These are phyloP conservation scores for Physcomitrellopsis africana DNA, from an alignment of 225 moss, liverwort and hornwort genomes.

Conservation along the genomic window DNA sequence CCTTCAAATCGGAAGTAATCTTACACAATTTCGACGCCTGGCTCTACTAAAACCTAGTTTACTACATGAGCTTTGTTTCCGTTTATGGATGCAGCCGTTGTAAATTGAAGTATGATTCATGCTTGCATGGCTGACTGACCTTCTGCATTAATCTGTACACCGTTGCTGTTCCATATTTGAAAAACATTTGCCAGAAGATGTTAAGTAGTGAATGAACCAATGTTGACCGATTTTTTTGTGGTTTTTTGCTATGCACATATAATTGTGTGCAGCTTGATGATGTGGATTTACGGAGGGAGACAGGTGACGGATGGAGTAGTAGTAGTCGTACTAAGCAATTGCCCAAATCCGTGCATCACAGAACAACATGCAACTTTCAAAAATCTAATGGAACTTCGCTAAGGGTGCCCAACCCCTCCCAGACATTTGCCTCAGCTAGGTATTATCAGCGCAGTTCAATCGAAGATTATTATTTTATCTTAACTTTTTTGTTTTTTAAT, in stretches of 20 bases:
- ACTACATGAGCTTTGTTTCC: too few species aligned
- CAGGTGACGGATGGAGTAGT: constrained; percentile 58
- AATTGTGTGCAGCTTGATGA: constrained; percentile 63
- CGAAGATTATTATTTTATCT: not conserved
- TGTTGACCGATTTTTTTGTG: constrained; percentile 35
- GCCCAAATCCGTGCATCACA: constrained; percentile 47
- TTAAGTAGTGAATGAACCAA: constrained; percentile 12
- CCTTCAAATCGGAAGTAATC: not conserved
- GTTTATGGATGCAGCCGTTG: not conserved
- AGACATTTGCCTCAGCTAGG: constrained; percentile 86
- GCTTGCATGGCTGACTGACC: not conserved
- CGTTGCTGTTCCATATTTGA: not conserved
- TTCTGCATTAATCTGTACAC: not conserved
- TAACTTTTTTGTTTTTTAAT: too few species aligned
- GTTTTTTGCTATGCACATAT: constrained; percentile 45
- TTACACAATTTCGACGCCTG: not conserved
- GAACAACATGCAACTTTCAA: constrained; percentile 59
- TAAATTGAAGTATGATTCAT: not conserved
- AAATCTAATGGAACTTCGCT: constrained; percentile 55
- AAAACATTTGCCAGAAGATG: not conserved
- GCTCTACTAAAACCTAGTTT: too few species aligned
- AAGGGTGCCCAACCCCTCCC: constrained; percentile 59
- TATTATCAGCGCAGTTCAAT: constrained; percentile 33
- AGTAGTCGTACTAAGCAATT: constrained; percentile 36
- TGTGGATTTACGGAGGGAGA: constrained; percentile 64